phyloP scores from a whole-genome alignment of 2,329 filamentous ascomycete genomes.

The Onygena corvina region DNA sequence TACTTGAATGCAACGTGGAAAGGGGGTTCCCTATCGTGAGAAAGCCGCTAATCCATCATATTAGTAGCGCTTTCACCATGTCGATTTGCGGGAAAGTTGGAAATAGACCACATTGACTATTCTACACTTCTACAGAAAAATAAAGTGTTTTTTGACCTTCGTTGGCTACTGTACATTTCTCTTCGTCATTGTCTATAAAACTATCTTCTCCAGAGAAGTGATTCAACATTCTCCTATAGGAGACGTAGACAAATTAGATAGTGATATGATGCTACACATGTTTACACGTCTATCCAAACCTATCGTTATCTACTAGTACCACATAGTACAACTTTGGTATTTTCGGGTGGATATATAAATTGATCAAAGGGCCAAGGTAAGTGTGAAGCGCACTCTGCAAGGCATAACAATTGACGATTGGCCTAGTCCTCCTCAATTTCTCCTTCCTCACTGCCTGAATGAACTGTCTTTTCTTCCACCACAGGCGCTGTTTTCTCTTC shows the following conservation, averaged over 20 bases:
- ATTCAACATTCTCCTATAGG: constrained; percentile 4
- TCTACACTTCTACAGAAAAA: not conserved
- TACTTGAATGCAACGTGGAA: not conserved
- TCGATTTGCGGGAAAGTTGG: not conserved
- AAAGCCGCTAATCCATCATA: not conserved
- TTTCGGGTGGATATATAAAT: too few relatives aligned
- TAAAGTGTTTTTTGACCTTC: not conserved
- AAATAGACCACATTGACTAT: not conserved
- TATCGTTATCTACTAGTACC: too few relatives aligned
- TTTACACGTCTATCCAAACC: too few relatives aligned
- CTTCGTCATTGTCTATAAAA: not conserved
- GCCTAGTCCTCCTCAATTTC: constrained; percentile 72
- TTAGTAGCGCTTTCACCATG: not conserved
- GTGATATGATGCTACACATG: too few relatives aligned
- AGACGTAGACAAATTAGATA: too few relatives aligned
- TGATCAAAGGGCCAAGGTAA: too few relatives aligned
- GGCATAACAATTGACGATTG: too few relatives aligned
- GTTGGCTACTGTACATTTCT: not conserved
- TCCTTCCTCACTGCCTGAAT: constrained; percentile 89
- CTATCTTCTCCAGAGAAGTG: not conserved
- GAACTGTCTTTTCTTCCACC: constrained; percentile 39
- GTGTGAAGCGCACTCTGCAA: too few relatives aligned
- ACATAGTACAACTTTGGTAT: too few relatives aligned
- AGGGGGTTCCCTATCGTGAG: not conserved
- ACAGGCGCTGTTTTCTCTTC: constrained; percentile 27